Evolutionary conservation across 78 protist species (phyloP).

Genomic region (Dictyostelium firmibasis): DNA sequence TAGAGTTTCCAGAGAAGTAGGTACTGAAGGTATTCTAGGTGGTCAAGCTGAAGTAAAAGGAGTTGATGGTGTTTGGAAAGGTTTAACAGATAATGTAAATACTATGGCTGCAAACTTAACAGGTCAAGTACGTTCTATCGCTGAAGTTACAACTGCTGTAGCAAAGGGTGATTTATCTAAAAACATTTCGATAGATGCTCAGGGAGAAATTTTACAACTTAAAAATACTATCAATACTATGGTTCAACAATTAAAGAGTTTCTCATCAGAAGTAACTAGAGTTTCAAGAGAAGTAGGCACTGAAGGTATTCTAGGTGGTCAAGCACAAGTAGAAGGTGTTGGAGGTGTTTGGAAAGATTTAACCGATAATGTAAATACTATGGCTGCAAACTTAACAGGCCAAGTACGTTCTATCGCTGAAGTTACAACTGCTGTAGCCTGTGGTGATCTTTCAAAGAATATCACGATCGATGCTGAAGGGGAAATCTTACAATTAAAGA

Average conservation of each 20-base stretch:
- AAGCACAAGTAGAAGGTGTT: slow-evolving; percentile 54
- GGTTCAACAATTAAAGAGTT: slow-evolving; percentile 58
- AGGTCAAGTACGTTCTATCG: slow-evolving; percentile 58
- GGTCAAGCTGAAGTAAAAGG: slow-evolving; percentile 76
- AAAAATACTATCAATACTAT: slow-evolving; percentile 50
- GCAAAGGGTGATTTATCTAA: slow-evolving; percentile 58
- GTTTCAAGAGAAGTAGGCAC: slow-evolving; percentile 66
- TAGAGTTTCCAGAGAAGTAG: slow-evolving; percentile 48
- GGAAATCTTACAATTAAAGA: slow-evolving; percentile 31
- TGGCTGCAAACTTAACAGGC: slow-evolving; percentile 44
- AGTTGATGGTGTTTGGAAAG: slow-evolving; percentile 54
- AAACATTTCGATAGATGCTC: background rate
- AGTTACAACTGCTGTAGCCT: slow-evolving; percentile 42
- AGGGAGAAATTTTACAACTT: slow-evolving; percentile 52
- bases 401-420: slow-evolving; percentile 54
- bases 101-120: slow-evolving; percentile 73
- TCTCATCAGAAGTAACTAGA: slow-evolving; percentile 59
- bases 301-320: slow-evolving; percentile 71
- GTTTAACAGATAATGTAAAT: slow-evolving; percentile 53
- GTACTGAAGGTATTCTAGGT: slow-evolving; percentile 75
- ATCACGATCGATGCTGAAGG: slow-evolving; percentile 32
- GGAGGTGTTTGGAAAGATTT: slow-evolving; percentile 55
- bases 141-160: slow-evolving; percentile 63
- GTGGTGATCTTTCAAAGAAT: slow-evolving; percentile 52
- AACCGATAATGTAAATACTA: slow-evolving; percentile 61